phyloP scores from a whole-genome alignment of 345 rosid genomes.

The Citrus inodora region DNA sequence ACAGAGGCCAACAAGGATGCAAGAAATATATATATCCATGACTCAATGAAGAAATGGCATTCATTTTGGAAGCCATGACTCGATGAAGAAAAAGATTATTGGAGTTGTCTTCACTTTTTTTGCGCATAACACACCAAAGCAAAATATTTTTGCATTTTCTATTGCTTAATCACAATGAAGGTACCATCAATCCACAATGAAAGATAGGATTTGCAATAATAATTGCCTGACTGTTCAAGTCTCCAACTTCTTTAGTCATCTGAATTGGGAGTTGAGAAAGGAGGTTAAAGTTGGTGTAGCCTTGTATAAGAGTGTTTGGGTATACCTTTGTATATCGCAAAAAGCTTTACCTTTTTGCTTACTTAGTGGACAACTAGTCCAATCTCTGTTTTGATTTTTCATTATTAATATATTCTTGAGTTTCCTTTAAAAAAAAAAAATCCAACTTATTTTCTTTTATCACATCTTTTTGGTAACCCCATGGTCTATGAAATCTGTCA shows the following conservation, averaged over 20 bases:
- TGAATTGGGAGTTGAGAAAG: too few species aligned
- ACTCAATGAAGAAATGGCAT: too few species aligned
- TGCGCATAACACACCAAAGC: background rate
- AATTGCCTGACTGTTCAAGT: background rate
- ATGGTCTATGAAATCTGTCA: background rate
- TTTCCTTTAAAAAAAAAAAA: too few species aligned
- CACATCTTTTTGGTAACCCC: background rate
- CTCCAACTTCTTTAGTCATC: background rate
- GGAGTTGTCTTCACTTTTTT: background rate
- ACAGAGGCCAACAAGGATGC: background rate
- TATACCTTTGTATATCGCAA: too few species aligned
- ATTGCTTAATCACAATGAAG: background rate
- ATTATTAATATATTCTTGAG: too few species aligned
- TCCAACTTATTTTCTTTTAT: too few species aligned
- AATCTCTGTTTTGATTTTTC: too few species aligned
- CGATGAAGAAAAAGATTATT: background rate
- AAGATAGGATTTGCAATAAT: background rate
- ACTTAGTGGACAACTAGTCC: too few species aligned
- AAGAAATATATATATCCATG: background rate
- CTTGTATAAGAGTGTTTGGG: too few species aligned
- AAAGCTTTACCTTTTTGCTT: too few species aligned
- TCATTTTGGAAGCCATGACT: background rate
- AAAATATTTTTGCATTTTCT: too few species aligned
- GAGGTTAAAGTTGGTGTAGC: too few species aligned
- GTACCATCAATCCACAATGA: background rate